These are phyloP conservation scores for Hyaloscypha hepaticicola DNA, from an alignment of 495 filamentous ascomycete species.

Conservation along the genomic window DNA sequence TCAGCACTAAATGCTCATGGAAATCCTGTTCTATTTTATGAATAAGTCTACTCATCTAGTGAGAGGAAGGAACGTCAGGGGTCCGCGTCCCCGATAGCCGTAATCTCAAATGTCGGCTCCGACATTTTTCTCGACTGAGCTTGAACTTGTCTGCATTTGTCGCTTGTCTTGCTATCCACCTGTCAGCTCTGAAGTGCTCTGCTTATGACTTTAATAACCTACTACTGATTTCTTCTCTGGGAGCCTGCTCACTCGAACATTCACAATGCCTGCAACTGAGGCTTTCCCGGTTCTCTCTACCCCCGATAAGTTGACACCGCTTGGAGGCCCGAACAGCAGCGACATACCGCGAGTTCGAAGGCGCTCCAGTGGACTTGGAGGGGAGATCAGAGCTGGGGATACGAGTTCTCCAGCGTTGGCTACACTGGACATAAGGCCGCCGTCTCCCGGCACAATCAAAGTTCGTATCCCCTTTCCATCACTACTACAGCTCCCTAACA, in stretches of 20 bases:
- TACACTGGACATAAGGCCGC: conserved; percentile 31
- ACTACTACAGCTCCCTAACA: conserved; percentile 2
- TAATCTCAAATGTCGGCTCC: not conserved
- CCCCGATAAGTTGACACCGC: conserved; percentile 21
- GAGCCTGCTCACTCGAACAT: not conserved
- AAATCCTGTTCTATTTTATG: no score
- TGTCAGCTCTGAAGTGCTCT: not conserved
- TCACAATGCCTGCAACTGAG: conserved; percentile 24
- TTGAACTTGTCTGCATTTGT: not conserved
- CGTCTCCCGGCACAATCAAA: conserved; percentile 30
- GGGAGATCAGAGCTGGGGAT: conserved; percentile 35
- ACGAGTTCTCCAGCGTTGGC: conserved; percentile 31
- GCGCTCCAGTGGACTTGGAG: conserved; percentile 32
- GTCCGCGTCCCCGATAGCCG: not conserved
- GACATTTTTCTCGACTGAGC: not conserved
- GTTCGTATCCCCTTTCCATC: conserved; percentile 13
- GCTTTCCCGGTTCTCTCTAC: conserved; percentile 30
- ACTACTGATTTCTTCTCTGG: not conserved
- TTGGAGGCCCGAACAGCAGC: conserved; percentile 9
- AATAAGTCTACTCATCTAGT: no score
- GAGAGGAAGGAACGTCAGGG: not conserved
- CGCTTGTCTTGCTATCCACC: not conserved
- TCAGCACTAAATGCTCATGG: no score
- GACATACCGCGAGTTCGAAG: conserved; percentile 28
- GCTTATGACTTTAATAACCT: conserved; percentile 1